These are phyloP conservation scores for Penicillium paradoxum DNA, from an alignment of 495 filamentous ascomycete genomes.

Conservation along the genomic window DNA sequence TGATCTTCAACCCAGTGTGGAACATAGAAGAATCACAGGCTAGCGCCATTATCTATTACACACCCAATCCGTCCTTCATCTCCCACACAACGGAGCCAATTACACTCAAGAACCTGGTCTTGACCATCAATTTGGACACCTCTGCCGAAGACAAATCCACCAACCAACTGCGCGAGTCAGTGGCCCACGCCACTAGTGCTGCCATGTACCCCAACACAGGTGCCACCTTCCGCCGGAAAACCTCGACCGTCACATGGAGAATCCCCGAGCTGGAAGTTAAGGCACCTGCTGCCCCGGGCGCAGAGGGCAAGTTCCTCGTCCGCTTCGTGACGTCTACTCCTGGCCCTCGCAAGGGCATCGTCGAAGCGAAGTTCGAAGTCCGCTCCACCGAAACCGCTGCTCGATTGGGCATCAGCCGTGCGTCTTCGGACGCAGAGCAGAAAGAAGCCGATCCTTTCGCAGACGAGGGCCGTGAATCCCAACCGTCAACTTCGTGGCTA, in stretches of 20 bases:
- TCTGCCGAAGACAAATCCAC: constrained; percentile 34
- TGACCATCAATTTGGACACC: constrained; percentile 72
- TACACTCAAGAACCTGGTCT: constrained; percentile 71
- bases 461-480: constrained; percentile 47
- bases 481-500: constrained; percentile 56
- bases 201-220: constrained; percentile 46
- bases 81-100: constrained; percentile 44
- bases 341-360: constrained; percentile 66
- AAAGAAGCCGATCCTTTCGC: constrained; percentile 61
- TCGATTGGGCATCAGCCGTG: constrained; percentile 56
- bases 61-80: constrained; percentile 69
- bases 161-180: constrained; percentile 40
- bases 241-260: constrained; percentile 83
- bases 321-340: constrained; percentile 72
- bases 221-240: constrained; percentile 75
- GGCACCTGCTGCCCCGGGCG: constrained; percentile 20
- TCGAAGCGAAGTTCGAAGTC: constrained; percentile 82
- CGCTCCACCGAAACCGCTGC: constrained; percentile 49
- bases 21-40: constrained; percentile 76
- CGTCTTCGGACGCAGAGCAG: constrained; percentile 22
- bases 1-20: constrained; percentile 77
- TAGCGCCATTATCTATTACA: constrained; percentile 78
- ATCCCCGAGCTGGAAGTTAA: constrained; percentile 71
- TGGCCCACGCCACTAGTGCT: constrained; percentile 40
- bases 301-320: constrained; percentile 67